Percentiles rank a stretch among this genome's conserved stretches.
phyloP scores from a whole-genome alignment of 805 yeast genomes.

The Helenozyma baotianmanensis region DNA sequence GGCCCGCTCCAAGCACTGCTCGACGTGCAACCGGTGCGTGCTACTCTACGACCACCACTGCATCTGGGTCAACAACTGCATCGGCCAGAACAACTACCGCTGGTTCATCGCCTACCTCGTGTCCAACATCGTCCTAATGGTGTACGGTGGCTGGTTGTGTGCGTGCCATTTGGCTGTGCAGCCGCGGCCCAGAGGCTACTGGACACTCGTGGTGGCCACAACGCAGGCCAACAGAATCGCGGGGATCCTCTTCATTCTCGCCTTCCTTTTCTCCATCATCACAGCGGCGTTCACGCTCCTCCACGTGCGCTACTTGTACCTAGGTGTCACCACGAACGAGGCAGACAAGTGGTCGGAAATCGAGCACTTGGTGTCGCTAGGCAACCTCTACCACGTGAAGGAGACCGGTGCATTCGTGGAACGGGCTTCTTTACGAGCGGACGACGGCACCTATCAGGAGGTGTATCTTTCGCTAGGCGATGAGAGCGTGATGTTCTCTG shows the following conservation, averaged over 20 bases:
- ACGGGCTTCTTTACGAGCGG: conserved; percentile 11
- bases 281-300: conserved; percentile 35
- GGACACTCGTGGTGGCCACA: conserved; percentile 23
- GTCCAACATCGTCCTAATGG: conserved; percentile 36
- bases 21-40: conserved; percentile 53
- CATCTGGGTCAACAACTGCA: conserved; percentile 66
- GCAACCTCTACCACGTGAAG: conserved; percentile 9
- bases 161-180: conserved; percentile 17
- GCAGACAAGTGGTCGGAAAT: conserved; percentile 66
- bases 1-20: conserved; percentile 62
- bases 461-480: conserved; percentile 28
- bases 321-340: conserved; percentile 77
- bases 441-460: conserved; percentile 8
- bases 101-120: conserved; percentile 55
- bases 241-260: conserved; percentile 42
- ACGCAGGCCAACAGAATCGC: conserved; percentile 32
- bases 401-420: conserved; percentile 19
- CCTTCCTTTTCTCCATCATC: conserved; percentile 41
- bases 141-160: conserved; percentile 40
- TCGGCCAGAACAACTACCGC: conserved; percentile 61
- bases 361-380: conserved; percentile 25
- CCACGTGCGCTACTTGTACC: conserved; percentile 40
- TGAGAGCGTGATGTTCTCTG: conserved; percentile 19
- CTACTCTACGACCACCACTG: conserved; percentile 57
- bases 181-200: conserved; percentile 9